phyloP scores from a whole-genome alignment of 805 yeast species.

The Candida cerambycidarum region DNA sequence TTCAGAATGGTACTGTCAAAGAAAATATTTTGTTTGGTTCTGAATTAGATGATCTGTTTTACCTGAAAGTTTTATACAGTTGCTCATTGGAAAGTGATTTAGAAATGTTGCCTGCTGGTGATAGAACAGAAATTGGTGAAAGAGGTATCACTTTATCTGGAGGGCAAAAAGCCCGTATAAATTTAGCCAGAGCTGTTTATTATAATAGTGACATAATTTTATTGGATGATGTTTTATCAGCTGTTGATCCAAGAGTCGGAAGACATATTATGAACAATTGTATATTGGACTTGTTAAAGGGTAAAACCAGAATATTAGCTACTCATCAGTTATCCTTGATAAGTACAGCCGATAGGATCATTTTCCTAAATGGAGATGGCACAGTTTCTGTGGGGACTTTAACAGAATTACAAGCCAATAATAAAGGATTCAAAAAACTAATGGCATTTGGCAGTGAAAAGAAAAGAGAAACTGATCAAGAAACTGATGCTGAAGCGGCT shows the following conservation, averaged over 20 bases:
- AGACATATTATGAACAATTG: conserved; percentile 35
- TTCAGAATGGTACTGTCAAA: conserved; percentile 34
- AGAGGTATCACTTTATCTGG: conserved; percentile 40
- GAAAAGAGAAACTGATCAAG: conserved; percentile 20
- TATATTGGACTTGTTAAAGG: conserved; percentile 26
- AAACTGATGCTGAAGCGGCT: conserved; percentile 19
- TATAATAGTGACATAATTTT: conserved; percentile 29
- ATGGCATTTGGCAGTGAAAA: conserved; percentile 24
- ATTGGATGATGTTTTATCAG: conserved; percentile 36
- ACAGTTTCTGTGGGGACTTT: conserved; percentile 29
- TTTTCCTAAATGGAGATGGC: conserved; percentile 34
- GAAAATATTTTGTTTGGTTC: conserved; percentile 33
- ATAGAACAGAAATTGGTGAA: conserved; percentile 38
- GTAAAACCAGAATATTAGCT: conserved; percentile 34
- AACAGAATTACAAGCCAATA: conserved; percentile 23
- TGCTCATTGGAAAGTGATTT: conserved; percentile 34
- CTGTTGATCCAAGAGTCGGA: conserved; percentile 41
- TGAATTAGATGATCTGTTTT: conserved; percentile 21
- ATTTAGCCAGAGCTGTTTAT: conserved; percentile 38
- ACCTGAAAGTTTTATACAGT: conserved; percentile 26
- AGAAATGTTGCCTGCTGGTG: conserved; percentile 34
- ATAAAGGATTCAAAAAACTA: conserved; percentile 27
- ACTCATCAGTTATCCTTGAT: conserved; percentile 37
- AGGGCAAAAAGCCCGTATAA: conserved; percentile 38
- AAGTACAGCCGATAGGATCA: conserved; percentile 30